Evolutionary conservation across 169 alveolate species (phyloP), one percentile per base, ranked within the genome.

Genomic region (Neospora caninum): DNA sequence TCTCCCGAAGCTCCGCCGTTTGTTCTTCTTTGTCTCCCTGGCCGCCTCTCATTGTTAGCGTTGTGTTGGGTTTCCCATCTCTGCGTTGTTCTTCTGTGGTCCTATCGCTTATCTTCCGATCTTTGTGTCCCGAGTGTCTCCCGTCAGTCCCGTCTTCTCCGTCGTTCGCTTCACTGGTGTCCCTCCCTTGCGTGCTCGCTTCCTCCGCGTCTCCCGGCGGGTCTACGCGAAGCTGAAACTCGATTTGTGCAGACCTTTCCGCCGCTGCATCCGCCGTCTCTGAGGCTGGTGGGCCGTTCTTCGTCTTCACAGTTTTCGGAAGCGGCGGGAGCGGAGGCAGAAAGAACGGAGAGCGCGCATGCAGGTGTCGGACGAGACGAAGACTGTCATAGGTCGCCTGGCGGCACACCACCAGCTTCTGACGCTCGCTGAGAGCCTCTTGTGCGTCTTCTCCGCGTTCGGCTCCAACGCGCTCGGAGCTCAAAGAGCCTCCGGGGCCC

Each of bases 301-400:
- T 82, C 89, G n/a, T 82, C 31, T 82, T 82, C 43, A 82, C 67
- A 0, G 36, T 43, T 34, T 42, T 38, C 13, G 89, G 89, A 13
- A 82, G 41, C 29, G 89, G 89, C 38, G 89, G 89, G 25, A 82
- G 64, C 13, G 64, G 67, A 42, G 89, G 89, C 27, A 82, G 89
- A 18, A 25, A 42, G 31, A 82, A 31, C 42, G 89, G 89, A 1
- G 38, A 27, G 58, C 64, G 67, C 25, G 53, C 89, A 41, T 82
- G 89, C 0, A 82, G 25, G 25, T 6, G 64, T n/a, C 41, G 89
- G 31, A 82, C 89, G 29, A 82, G 53, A 4, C 64, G 53, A 9
- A 82, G 41, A 9, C 13, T 31, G 10, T 82, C 89, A 36, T 82
- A 82, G 34, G 89, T 82, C 67, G 69, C 34, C 29, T 42, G 89